A percentile compares a stretch with the other conserved stretches of the same genome.
phyloP scores from a whole-genome alignment of 2,329 filamentous ascomycete genomes.

The Pseudopyricularia cyperi region DNA sequence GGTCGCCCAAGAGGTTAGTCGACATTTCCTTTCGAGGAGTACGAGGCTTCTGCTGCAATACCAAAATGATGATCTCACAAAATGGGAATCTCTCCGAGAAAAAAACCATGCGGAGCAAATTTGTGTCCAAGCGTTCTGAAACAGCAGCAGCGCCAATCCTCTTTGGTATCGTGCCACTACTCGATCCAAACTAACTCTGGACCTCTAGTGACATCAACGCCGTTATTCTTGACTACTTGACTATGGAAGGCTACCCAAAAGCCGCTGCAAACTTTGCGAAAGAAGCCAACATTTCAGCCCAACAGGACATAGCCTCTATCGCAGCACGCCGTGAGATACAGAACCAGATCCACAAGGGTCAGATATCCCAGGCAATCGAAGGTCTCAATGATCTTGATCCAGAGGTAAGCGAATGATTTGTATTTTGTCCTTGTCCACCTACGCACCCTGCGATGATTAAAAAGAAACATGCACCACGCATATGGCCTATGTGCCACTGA shows the following conservation, averaged over 20 bases:
- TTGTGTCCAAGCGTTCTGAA: slow-evolving; percentile 41
- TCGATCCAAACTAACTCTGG: neutral
- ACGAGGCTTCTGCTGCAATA: slow-evolving; percentile 18
- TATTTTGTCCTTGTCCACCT: slow-evolving; percentile 3
- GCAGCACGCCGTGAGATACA: slow-evolving; percentile 70
- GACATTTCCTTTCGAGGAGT: slow-evolving; percentile 2
- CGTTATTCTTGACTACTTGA: slow-evolving; percentile 91
- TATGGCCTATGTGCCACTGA: slow-evolving; percentile 78
- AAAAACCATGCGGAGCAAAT: slow-evolving; percentile 71
- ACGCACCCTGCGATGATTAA: slow-evolving; percentile 69
- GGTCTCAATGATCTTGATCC: slow-evolving; percentile 82
- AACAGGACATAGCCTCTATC: slow-evolving; percentile 61
- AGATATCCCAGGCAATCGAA: slow-evolving; percentile 76
- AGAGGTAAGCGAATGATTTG: slow-evolving; percentile 50
- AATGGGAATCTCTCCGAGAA: slow-evolving; percentile 99
- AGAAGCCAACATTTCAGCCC: slow-evolving; percentile 75
- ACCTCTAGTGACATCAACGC: slow-evolving; percentile 75
- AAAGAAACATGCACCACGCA: slow-evolving; percentile 99
- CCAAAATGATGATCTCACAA: slow-evolving; percentile 57
- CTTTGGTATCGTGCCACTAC: no score
- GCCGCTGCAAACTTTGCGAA: slow-evolving; percentile 88
- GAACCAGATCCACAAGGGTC: slow-evolving; percentile 70
- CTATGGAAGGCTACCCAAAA: slow-evolving; percentile 86
- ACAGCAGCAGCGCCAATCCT: slow-evolving; percentile 11
- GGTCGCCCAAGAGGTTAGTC: slow-evolving; percentile 71